Conservation (phyloP, 129 eudicot species). For the Arctium minus region DNA sequence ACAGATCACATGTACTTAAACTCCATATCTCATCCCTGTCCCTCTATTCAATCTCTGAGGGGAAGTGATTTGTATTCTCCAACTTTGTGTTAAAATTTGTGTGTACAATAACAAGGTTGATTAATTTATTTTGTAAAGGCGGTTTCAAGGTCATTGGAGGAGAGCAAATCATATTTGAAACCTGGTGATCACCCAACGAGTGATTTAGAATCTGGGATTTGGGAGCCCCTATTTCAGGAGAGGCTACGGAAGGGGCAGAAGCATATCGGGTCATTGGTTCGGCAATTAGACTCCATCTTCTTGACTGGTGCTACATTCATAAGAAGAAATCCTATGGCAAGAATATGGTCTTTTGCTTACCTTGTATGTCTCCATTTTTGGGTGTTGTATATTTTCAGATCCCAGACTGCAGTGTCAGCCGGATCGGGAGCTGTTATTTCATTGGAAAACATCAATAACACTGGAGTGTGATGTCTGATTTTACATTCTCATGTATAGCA, state of each 20-base stretch:
- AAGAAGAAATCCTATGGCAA: slow-evolving; percentile 72
- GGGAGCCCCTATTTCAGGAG: slow-evolving; percentile 53
- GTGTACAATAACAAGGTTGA: neutral
- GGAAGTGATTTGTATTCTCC: neutral
- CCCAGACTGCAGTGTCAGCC: slow-evolving; percentile 53
- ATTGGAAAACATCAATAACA: slow-evolving; percentile 64
- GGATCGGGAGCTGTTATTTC: slow-evolving; percentile 73
- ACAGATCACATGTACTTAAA: neutral
- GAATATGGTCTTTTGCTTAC: slow-evolving; percentile 60
- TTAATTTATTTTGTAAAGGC: slow-evolving; percentile 37
- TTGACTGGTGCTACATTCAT: slow-evolving; percentile 58
- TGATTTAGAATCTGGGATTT: slow-evolving; percentile 56
- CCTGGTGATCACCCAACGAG: slow-evolving; percentile 25
- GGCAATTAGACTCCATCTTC: slow-evolving; percentile 73
- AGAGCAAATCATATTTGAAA: slow-evolving; percentile 43
- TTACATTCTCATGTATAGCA: neutral
- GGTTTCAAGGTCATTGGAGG: slow-evolving; percentile 72
- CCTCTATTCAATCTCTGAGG: neutral
- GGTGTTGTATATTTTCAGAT: slow-evolving; percentile 77
- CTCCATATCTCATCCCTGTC: too few relatives aligned
- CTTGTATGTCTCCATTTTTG: slow-evolving; percentile 79
- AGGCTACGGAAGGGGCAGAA: slow-evolving; percentile 63
- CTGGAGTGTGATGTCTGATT: slow-evolving; percentile 24
- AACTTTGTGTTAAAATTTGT: neutral
- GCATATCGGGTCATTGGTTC: slow-evolving; percentile 69